Base-by-base conservation (phyloP, 2,329 filamentous ascomycete species). In the Didymella lethalis region DNA sequence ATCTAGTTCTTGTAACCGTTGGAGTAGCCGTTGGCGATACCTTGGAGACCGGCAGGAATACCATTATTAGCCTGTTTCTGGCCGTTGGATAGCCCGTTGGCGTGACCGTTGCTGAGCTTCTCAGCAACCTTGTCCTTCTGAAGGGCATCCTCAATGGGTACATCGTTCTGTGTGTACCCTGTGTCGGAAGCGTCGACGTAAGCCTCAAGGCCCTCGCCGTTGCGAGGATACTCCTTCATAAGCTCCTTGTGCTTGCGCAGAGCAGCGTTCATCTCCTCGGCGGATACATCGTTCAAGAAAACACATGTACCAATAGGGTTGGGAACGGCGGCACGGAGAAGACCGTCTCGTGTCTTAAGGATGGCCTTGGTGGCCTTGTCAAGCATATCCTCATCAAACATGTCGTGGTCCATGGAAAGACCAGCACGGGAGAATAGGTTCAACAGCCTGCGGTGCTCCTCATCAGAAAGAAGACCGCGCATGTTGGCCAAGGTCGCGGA, bases 121-220 rank as follows among this genome's bases (percentile, higher is more conserved):
- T 71, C 69, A 50, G 66, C 66, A 18, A 67, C 64, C 46, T 66
- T 52, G 25, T 68, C 62, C 49, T 64, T 59, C 59, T 64, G 61
- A 26, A 72, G 54, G 16, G 64, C 61, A 36, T 71, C 65, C 69
- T 74, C 79, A 16, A 78, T 71, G n/a, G 76, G 72, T 54, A 74
- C 67, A 51, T 77, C 70, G 66, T 83, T 82, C 62, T 82, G 68
- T 7, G 82, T 83, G 72, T 84, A 84, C 0, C 89, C 89, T 46
- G 88, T 91, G 66, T 91, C 89, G 57, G 84, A 87, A 1, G 84
- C 79, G 69, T 91, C 89, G 7, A 91, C 89, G 58, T 84, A 90
- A 0, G 88, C 88, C 64, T 91, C 89, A 0, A 91, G 61, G 26
- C 89, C 89, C 43, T 83, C 86, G 23, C 89, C 89, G 32, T 84